Evolutionary conservation across 2,329 filamentous ascomycete genomes (phyloP).

Genomic region (Myotisia sp.): DNA sequence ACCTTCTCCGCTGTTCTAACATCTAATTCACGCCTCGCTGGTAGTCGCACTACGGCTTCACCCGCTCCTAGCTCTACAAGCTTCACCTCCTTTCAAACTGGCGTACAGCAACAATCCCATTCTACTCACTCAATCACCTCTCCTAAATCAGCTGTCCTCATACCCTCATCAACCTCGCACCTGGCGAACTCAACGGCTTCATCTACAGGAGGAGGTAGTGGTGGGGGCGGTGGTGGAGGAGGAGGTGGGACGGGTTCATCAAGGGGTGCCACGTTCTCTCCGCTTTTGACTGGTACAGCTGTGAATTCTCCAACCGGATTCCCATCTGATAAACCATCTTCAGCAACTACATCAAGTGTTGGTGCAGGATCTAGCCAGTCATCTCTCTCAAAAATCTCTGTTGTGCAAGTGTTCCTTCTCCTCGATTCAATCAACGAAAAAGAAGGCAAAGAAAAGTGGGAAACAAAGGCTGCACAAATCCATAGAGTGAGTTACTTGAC

Average conservation of each 20-base stretch:
- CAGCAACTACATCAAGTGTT: conserved; percentile 23
- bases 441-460: conserved; percentile 81
- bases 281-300: conserved; percentile 43
- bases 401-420: conserved; percentile 88
- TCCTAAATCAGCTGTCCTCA: conserved; percentile 41
- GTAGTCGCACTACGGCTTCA: conserved; percentile 39
- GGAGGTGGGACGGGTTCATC: conserved; percentile 42
- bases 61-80: conserved; percentile 41
- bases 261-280: conserved; percentile 46
- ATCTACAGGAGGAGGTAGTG: conserved; percentile 38
- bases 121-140: conserved; percentile 41
- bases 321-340: conserved; percentile 33
- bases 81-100: conserved; percentile 38
- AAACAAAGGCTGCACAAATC: conserved; percentile 79
- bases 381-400: conserved; percentile 78
- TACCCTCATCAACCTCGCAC: conserved; percentile 40
- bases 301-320: conserved; percentile 40
- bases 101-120: conserved; percentile 38
- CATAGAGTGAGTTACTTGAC: conserved; percentile 53
- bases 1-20: conserved; percentile 40
- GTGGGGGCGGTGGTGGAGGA: conserved; percentile 39
- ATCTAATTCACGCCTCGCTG: conserved; percentile 36
- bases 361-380: conserved; percentile 37
- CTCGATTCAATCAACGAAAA: conserved; percentile 92
- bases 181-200: conserved; percentile 43